phyloP scores from a whole-genome alignment of 768 basidiomycete genomes.

The Dioszegia hungarica region DNA sequence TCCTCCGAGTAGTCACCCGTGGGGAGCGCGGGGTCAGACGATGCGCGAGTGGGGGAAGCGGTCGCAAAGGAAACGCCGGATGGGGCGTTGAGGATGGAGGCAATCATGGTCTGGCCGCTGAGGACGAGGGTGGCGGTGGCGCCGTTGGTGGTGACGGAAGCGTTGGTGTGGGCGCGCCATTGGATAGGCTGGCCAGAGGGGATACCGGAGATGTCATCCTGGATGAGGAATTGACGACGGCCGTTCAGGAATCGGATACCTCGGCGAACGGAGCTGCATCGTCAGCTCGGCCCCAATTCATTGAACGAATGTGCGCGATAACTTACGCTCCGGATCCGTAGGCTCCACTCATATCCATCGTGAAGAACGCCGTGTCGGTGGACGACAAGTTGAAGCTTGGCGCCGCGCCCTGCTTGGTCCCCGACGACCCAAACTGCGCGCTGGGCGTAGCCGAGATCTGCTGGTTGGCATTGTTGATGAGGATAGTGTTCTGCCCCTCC shows the following conservation, averaged over 20 bases:
- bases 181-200: constrained; percentile 52
- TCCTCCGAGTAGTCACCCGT: constrained; percentile 52
- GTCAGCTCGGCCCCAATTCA: constrained; percentile 21
- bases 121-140: constrained; percentile 72
- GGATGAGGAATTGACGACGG: constrained; percentile 81
- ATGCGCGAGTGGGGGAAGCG: constrained; percentile 57
- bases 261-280: constrained; percentile 65
- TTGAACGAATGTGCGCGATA: not conserved
- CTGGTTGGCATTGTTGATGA: constrained; percentile 74
- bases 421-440: constrained; percentile 57
- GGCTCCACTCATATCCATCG: constrained; percentile 69
- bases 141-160: constrained; percentile 56
- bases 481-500: constrained; percentile 92
- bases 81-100: constrained; percentile 65
- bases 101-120: constrained; percentile 62
- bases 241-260: constrained; percentile 78
- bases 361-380: constrained; percentile 74
- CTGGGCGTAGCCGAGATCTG: constrained; percentile 63
- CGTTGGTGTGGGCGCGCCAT: constrained; percentile 97
- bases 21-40: constrained; percentile 63
- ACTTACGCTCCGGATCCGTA: constrained; percentile 49
- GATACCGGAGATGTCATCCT: constrained; percentile 73
- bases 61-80: constrained; percentile 63
- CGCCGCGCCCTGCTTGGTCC: constrained; percentile 69
- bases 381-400: constrained; percentile 64